Evolutionary conservation across 768 basidiomycete genomes (phyloP).

Genomic region (Suillus subalutaceus): DNA sequence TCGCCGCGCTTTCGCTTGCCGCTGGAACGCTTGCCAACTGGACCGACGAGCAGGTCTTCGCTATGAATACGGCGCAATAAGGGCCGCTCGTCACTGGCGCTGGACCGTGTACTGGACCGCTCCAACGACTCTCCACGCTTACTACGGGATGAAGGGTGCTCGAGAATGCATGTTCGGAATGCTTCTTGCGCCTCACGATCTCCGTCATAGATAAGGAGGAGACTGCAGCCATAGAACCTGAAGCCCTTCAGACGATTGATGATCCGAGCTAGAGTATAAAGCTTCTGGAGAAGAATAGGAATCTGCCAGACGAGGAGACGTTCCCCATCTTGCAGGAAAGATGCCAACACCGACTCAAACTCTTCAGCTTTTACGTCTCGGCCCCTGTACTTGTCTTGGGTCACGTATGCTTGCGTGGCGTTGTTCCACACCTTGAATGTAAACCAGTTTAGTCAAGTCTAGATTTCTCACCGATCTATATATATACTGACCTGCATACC

Average conservation of each 20-base stretch:
- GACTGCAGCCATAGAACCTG: conserved; percentile 96
- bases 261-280: conserved; percentile 93
- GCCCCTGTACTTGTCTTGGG: conserved; percentile 96
- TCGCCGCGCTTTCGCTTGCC: conserved; percentile 85
- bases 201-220: conserved; percentile 97
- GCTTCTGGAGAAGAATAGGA: conserved; percentile 85
- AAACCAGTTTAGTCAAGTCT: conserved; percentile 15
- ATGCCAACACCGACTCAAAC: conserved; percentile 79
- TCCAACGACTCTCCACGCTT: conserved; percentile 82
- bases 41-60: conserved; percentile 75
- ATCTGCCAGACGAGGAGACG: conserved; percentile 88
- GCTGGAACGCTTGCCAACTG: conserved; percentile 61
- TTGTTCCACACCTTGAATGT: conserved; percentile 86
- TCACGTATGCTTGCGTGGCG: conserved; percentile 78
- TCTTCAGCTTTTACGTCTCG: conserved; percentile 86
- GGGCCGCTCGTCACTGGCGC: conserved; percentile 43
- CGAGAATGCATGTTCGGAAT: conserved; percentile 61
- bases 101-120: conserved; percentile 48
- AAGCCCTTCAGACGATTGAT: conserved; percentile 90
- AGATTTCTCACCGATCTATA: background rate
- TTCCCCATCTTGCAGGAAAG: conserved; percentile 86
- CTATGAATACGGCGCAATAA: conserved; percentile 74
- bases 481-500: conserved; percentile 90
- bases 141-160: conserved; percentile 65
- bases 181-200: conserved; percentile 85